These are phyloP conservation scores for Trapa incisa DNA, from an alignment of 345 rosid genomes.

Conservation along the genomic window DNA sequence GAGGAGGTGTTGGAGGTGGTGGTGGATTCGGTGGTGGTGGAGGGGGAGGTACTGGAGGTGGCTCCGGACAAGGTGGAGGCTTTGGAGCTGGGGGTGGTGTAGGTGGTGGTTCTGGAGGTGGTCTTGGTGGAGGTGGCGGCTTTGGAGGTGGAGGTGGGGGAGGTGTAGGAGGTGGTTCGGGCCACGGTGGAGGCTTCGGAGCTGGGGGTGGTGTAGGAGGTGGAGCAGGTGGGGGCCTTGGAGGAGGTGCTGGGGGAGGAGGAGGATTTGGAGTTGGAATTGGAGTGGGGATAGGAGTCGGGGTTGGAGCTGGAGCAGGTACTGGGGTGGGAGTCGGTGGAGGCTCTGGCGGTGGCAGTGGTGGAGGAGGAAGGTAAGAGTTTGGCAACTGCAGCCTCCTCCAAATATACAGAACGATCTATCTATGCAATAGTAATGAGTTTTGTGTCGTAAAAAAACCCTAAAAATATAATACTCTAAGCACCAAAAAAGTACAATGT, in stretches of 20 bases:
- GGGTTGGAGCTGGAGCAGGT: slow-evolving; percentile 11
- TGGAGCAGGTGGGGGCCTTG: slow-evolving; percentile 8
- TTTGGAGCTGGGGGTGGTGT: slow-evolving; percentile 29
- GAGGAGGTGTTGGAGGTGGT: slow-evolving; percentile 24
- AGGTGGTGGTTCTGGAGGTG: slow-evolving; percentile 33
- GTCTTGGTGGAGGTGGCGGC: slow-evolving; percentile 45
- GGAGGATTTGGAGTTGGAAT: slow-evolving; percentile 19
- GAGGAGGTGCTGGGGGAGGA: slow-evolving; percentile 15
- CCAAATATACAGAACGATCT: too few relatives aligned
- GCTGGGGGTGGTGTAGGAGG: slow-evolving; percentile 14
- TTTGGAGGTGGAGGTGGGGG: slow-evolving; percentile 38
- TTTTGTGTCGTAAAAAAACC: too few relatives aligned
- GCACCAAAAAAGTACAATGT: too few relatives aligned
- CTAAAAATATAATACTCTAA: too few relatives aligned
- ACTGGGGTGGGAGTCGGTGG: slow-evolving; percentile 12
- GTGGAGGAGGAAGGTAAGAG: slow-evolving; percentile 9
- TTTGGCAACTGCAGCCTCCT: too few relatives aligned
- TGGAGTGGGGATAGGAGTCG: slow-evolving; percentile 20
- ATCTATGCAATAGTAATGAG: too few relatives aligned
- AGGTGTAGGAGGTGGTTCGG: slow-evolving; percentile 24
- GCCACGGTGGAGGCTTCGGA: slow-evolving; percentile 19
- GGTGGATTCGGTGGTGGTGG: slow-evolving; percentile 28
- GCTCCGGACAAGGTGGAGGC: slow-evolving; percentile 28
- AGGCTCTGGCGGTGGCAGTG: slow-evolving; percentile 12
- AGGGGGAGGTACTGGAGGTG: slow-evolving; percentile 23